phyloP scores from a whole-genome alignment of 2,329 filamentous ascomycete genomes.

The Penicillium hordei region DNA sequence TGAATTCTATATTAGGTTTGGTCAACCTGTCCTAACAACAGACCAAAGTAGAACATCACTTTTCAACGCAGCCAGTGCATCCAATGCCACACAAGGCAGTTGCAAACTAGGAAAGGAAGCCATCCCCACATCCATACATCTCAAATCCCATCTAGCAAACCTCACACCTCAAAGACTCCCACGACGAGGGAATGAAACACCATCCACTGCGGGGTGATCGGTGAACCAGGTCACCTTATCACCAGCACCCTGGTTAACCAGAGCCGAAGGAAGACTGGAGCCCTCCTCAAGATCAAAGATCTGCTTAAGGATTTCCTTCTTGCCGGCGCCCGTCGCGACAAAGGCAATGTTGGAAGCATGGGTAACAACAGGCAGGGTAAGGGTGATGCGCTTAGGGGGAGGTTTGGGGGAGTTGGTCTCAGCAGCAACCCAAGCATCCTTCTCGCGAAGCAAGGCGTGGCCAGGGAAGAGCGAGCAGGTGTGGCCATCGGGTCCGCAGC shows the following conservation, averaged over 20 bases:
- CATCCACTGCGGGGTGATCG: conserved; percentile 80
- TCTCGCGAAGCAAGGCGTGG: conserved; percentile 81
- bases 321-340: conserved; percentile 82
- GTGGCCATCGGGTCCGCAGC: conserved; percentile 93
- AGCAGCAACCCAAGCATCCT: conserved; percentile 84
- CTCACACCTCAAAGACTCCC: conserved; percentile 56
- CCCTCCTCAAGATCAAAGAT: conserved; percentile 82
- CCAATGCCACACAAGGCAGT: background rate
- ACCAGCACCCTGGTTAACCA: conserved; percentile 80
- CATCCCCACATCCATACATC: background rate
- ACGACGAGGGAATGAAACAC: conserved; percentile 76
- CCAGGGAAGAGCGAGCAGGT: conserved; percentile 95
- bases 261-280: conserved; percentile 72
- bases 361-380: conserved; percentile 86
- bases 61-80: background rate
- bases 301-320: conserved; percentile 87
- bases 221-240: conserved; percentile 96
- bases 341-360: conserved; percentile 87
- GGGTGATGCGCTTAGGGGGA: conserved; percentile 82
- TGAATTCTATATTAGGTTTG: background rate
- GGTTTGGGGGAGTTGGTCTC: conserved; percentile 96
- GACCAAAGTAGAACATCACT: background rate
- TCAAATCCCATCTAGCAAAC: background rate
- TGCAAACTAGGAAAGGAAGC: background rate
- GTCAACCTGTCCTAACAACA: background rate